Evolutionary conservation across 768 basidiomycete species (phyloP), one percentile per base, ranked within the genome.

Genomic region (Leccinellum albellum): DNA sequence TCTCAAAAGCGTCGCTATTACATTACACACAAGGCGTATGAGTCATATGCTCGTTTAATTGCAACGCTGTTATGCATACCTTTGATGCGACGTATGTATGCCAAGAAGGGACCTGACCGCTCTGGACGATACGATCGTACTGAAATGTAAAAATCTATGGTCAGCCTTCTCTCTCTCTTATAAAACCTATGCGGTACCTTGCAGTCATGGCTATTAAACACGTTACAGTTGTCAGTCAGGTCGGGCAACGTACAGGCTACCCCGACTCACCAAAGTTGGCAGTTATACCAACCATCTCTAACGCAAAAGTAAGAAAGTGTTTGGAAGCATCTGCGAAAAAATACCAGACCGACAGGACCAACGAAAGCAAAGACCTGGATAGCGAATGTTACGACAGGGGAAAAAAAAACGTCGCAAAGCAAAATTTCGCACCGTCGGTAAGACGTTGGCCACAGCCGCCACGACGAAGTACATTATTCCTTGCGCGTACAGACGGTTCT

Each of bases 391-490:
- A 29, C 2, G 4, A 6, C 9, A 54, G 40, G 49, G 47, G 9
- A 47, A 20, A 4, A 20, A 10, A 23, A 12, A 0, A 5, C n/a
- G n/a, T 3, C 3, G 13, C 10, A 20, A 2, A 20, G 26, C 15
- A 2, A 14, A 15, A 14, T 33, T 5, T 3, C 50, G 0, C 7
- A 63, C 66, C 56, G 50, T 51, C 28, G 64, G 58, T 3, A 55
- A 42, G 12, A 72, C 45, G 23, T 65, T 66, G 5, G 59, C 31
- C 2, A 69, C 2, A 10, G 61, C 55, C 0, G 51, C 55, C 13
- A 70, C 51, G 1, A 50, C 53, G 24, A 69, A 70, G 33, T 70
- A 64, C 12, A 54, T 7, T 8, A 71, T 7, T 24, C 65, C 65
- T 45, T 70, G 71, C 2, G 51, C 23, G 37, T 47, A 53, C 28